These are phyloP conservation scores for Apostasia ramifera DNA, from an alignment of 106 monocot species.

Conservation along the genomic window DNA sequence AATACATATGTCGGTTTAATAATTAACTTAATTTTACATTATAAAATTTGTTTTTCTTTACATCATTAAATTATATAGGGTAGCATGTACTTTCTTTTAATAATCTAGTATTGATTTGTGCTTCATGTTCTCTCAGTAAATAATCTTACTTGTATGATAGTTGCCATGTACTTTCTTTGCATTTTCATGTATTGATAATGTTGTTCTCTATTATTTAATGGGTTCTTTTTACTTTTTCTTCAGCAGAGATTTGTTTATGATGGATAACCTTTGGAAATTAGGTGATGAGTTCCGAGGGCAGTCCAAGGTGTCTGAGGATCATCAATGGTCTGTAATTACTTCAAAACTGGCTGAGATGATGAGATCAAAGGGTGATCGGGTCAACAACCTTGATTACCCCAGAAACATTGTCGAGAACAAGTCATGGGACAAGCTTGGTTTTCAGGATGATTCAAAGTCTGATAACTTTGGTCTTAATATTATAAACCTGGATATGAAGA, in stretches of 20 bases:
- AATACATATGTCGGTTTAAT: too few species aligned
- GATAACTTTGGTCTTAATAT: constrained; percentile 45
- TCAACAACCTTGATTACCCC: constrained; percentile 60
- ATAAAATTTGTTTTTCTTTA: too few species aligned
- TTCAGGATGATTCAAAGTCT: constrained; percentile 53
- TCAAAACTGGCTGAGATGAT: constrained; percentile 80
- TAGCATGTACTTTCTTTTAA: too few species aligned
- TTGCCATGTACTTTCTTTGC: too few species aligned
- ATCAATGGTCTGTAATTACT: constrained; percentile 68
- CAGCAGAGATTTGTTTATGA: constrained; percentile 9
- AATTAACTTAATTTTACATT: too few species aligned
- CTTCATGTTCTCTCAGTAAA: too few species aligned
- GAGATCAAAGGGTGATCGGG: constrained; percentile 39
- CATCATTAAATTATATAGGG: too few species aligned
- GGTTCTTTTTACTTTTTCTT: background rate
- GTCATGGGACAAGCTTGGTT: constrained; percentile 53
- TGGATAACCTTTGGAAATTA: constrained; percentile 82
- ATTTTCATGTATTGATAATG: background rate
- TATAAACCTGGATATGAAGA: constrained; percentile 64
- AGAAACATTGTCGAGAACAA: constrained; percentile 28
- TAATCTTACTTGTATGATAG: too few species aligned
- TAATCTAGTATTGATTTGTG: too few species aligned
- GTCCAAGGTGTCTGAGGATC: constrained; percentile 66
- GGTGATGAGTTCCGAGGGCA: constrained; percentile 83
- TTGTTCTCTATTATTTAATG: background rate